Evolutionary conservation across 1,284 basidiomycete species (phyloP), one percentile per base, ranked within the genome.

Genomic region (Wallemia mellicola): DNA sequence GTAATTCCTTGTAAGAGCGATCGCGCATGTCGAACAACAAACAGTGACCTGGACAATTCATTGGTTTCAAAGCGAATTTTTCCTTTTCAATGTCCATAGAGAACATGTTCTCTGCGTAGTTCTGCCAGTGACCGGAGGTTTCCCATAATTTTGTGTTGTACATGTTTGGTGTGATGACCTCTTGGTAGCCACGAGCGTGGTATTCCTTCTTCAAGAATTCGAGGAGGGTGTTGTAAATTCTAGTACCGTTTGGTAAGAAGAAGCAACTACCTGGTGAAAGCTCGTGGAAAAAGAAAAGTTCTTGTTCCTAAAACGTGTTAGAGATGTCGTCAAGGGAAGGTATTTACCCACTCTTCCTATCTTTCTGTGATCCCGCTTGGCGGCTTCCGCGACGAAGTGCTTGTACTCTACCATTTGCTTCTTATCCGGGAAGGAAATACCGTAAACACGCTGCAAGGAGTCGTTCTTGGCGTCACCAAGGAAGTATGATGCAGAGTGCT

Each of bases 21-120:
- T 96, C 92, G 63, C 86, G 78, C 22, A 86, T 83, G 71, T 88
- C 92, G 68, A 98, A 99, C 67, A 98, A 87, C 62, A 98, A 72
- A 70, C 86, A 91, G 71, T 98, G 94, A 9, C 92, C 92, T 0
- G 94, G 94, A 70, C 94, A 98, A 72, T 99, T 99, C 94, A 99
- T 99, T 22, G 94, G 94, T 73, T 96, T 96, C 61, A 92, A 75
- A 1, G 77, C 89, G 78, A 86, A 94, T 67, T 79, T 78, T 71
- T 96, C 91, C 73, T 98, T 95, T 73, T 98, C 94, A 61, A 96
- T 74, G 63, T 86, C 82, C 60, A 98, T 80, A 48, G 75, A 69
- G 73, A 98, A 98, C 94, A 98, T 98, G 72, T 89, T 91, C 62
- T 98, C 91, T 67, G 83, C 80, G 74, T 94, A 94, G 72, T 98